Base-by-base conservation (phyloP, 2,329 filamentous ascomycete genomes). In the Fusarium sp. region DNA sequence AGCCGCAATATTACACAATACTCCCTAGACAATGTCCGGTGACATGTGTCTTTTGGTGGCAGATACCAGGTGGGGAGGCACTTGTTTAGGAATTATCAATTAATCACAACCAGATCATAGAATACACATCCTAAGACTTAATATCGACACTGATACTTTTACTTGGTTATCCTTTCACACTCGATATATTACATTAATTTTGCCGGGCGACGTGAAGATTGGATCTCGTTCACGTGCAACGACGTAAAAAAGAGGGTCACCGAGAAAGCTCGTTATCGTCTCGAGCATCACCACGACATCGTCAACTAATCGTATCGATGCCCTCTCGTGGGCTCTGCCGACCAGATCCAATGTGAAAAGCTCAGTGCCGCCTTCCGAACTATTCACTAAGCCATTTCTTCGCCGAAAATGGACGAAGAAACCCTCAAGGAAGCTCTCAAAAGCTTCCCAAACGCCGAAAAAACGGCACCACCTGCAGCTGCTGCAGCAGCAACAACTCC, bases 401-500 rank as follows among this genome's bases (percentile, higher is more conserved):
- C 26, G 44, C 32, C 50, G n/a, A 61, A 41, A 24, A 71, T 75
- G 73, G 73, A 75, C 39, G 73, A 75, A 57, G 73, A 75, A 54
- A 71, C 65, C 34, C 44, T 68, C 47, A 71, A 62, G 39, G 62
- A 68, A 63, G 64, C 61, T 54, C 65, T 72, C 18, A 65, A 64
- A 45, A 73, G 70, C 65, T 77, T 75, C 42, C 66, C 65, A 12
- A 79, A 72, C 44, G 47, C 72, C 71, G 79, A 77, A 73, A 83
- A 82, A 79, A 78, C 81, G 70, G 70, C 79, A 38, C 61, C 78
- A 76, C 69, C 79, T 47, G 65, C 79, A 50, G 67, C 79, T 45
- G 66, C 80, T 44, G 67, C 80, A 64, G 75, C 72, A 51, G 67
- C 80, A 64, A 75, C 72, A 54, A 81, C 82, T 47, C 62, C 65